phyloP scores from a whole-genome alignment of 805 yeast genomes.

The Vanderwaltozyma yarrowii region DNA sequence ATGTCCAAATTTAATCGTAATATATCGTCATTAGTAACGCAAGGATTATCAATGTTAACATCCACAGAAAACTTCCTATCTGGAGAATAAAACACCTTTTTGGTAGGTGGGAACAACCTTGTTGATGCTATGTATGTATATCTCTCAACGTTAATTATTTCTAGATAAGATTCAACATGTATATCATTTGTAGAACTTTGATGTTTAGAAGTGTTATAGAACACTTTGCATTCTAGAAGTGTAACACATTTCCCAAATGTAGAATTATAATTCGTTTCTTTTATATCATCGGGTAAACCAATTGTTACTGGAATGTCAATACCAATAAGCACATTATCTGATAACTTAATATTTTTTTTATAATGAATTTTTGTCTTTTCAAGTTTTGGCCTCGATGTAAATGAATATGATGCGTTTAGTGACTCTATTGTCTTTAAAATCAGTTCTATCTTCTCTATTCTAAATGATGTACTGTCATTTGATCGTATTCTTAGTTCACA shows the following conservation, averaged over 20 bases:
- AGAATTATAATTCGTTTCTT: constrained; percentile 41
- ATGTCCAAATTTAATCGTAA: constrained; percentile 33
- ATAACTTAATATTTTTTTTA: constrained; percentile 21
- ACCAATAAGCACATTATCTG: constrained; percentile 29
- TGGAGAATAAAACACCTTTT: constrained; percentile 34
- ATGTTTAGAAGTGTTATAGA: constrained; percentile 4
- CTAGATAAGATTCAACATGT: constrained; percentile 9
- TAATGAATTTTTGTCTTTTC: constrained; percentile 25
- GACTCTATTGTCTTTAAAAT: constrained; percentile 42
- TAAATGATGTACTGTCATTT: constrained; percentile 37
- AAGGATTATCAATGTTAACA: constrained; percentile 38
- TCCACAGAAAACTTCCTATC: constrained; percentile 42
- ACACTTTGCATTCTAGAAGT: constrained; percentile 29
- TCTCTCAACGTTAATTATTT: constrained; percentile 40
- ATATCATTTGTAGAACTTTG: background rate
- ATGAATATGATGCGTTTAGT: constrained; percentile 24
- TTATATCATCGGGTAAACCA: constrained; percentile 43
- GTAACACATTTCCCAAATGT: constrained; percentile 41
- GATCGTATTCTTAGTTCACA: constrained; percentile 48
- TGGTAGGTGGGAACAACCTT: constrained; percentile 43
- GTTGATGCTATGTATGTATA: constrained; percentile 49
- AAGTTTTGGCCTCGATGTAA: constrained; percentile 11
- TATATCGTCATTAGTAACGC: constrained; percentile 50
- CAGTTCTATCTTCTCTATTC: constrained; percentile 38
- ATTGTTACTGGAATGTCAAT: constrained; percentile 51